phyloP scores from a whole-genome alignment of 345 rosid species.

The Turritis glabra region DNA sequence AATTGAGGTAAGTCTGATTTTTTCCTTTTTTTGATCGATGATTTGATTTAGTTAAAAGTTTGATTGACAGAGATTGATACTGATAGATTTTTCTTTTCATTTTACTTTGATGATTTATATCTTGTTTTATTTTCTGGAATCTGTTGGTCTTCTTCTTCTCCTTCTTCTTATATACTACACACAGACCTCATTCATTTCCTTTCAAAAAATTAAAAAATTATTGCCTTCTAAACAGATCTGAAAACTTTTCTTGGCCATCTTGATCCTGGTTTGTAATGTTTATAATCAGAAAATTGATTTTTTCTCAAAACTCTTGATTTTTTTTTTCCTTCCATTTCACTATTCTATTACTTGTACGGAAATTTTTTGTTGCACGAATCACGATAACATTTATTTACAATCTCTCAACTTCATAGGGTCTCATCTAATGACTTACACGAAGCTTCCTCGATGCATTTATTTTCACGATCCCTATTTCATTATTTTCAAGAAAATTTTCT shows the following conservation, averaged over 20 bases:
- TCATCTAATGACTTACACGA: constrained; percentile 29
- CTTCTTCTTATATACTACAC: not conserved
- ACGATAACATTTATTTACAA: constrained; percentile 15
- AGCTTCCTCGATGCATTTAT: constrained; percentile 40
- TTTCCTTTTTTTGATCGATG: not conserved
- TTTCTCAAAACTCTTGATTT: not conserved
- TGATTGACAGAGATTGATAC: constrained; percentile 35
- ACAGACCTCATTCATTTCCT: not conserved
- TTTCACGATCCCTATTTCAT: constrained; percentile 40
- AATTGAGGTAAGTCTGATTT: constrained; percentile 25
- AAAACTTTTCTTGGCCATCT: not conserved
- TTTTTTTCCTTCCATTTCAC: constrained; percentile 6
- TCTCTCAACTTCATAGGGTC: constrained; percentile 13
- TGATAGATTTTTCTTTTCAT: constrained; percentile 17
- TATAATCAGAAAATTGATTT: not conserved
- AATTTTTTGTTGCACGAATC: constrained; percentile 15
- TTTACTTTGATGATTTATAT: not conserved
- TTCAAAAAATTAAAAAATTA: not conserved
- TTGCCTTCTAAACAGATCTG: constrained; percentile 18
- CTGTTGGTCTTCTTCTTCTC: constrained; percentile 18
- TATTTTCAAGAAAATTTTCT: not conserved
- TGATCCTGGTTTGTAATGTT: constrained; percentile 7
- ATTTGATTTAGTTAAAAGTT: constrained; percentile 21
- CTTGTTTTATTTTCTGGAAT: constrained; percentile 6
- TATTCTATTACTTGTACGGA: constrained; percentile 21